Evolutionary conservation across 768 basidiomycete genomes (phyloP).

Genomic region (Tylopilus vinaceipallidus): DNA sequence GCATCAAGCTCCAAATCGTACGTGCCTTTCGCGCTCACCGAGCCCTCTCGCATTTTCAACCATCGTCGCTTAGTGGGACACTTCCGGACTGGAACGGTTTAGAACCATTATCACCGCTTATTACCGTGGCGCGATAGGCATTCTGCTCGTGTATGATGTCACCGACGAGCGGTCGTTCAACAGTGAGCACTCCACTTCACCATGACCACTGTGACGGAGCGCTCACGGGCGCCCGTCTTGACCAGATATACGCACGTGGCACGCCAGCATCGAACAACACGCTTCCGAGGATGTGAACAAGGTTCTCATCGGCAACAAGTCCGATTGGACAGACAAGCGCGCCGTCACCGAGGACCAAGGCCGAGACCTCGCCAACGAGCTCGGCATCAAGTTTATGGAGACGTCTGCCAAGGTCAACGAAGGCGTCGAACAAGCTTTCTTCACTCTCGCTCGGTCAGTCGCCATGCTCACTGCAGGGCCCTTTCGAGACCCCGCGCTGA

Average conservation of each 20-base stretch:
- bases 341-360: conserved; percentile 92
- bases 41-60: too few relatives aligned
- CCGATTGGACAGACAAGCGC: conserved; percentile 96
- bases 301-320: conserved; percentile 98
- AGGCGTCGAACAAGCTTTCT: conserved; percentile 98
- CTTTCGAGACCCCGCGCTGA: not conserved
- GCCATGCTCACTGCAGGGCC: not conserved
- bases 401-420: conserved; percentile 97
- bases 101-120: conserved; percentile 98
- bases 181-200: conserved; percentile 57
- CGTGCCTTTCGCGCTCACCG: conserved; percentile 31
- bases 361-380: conserved; percentile 85
- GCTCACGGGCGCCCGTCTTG: not conserved
- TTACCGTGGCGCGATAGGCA: conserved; percentile 99
- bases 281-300: conserved; percentile 99
- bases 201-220: conserved; percentile 11
- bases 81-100: conserved; percentile 98
- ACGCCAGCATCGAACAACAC: conserved; percentile 96
- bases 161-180: conserved; percentile 94
- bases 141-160: conserved; percentile 97
- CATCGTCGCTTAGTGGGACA: conserved; percentile 86
- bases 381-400: conserved; percentile 97
- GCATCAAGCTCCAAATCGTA: conserved; percentile 98
- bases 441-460: conserved; percentile 87
- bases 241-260: conserved; percentile 97